Evolutionary conservation across 768 basidiomycete genomes (phyloP).

Genomic region (Boletus subparvulus): DNA sequence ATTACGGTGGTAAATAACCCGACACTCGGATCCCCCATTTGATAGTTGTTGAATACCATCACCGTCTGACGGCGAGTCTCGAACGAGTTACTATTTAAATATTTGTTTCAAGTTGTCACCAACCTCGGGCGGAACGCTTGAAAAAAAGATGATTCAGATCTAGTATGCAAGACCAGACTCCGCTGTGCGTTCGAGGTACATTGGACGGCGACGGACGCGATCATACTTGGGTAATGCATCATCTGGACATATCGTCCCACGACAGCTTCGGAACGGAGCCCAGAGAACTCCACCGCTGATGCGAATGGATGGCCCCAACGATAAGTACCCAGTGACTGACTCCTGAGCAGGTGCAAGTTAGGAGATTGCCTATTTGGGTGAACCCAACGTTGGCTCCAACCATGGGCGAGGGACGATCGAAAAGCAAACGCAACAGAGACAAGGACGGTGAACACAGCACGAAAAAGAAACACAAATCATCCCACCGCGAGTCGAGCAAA

Average conservation of each 20-base stretch:
- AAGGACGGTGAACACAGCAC: constrained; percentile 45
- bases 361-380: too few relatives aligned
- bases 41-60: too few relatives aligned
- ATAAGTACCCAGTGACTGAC: too few relatives aligned
- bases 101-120: too few relatives aligned
- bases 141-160: too few relatives aligned
- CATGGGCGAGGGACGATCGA: constrained; percentile 26
- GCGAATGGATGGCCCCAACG: not conserved
- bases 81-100: too few relatives aligned
- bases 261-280: not conserved
- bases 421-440: constrained; percentile 33
- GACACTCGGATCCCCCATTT: too few relatives aligned
- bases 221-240: not conserved
- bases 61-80: too few relatives aligned
- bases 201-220: not conserved
- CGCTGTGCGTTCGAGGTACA: not conserved
- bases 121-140: too few relatives aligned
- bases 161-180: not conserved
- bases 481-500: constrained; percentile 38
- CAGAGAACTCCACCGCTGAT: not conserved
- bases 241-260: not conserved
- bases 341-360: too few relatives aligned
- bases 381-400: not conserved
- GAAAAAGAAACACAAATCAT: constrained; percentile 56
- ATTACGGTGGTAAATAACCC: too few relatives aligned